Evolutionary conservation across 163 green algal genomes (phyloP), one percentile per base, ranked within the genome.

Genomic region (Scenedesmus sp.): DNA sequence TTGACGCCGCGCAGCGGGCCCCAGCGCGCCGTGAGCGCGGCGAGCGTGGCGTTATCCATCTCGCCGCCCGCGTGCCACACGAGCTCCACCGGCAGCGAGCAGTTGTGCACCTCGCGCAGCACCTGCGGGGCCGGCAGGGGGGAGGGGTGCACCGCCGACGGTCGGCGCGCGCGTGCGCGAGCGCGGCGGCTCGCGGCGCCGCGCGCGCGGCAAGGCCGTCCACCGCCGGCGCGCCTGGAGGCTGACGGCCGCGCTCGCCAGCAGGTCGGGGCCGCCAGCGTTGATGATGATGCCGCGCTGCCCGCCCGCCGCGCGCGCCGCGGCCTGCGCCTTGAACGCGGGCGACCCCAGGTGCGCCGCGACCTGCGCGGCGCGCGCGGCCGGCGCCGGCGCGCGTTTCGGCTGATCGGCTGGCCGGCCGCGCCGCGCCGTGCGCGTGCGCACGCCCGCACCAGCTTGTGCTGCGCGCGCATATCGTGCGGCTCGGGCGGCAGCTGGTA

Each of bases 11-110:
- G 36, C 5, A 89, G 42, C 14, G 84, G 84, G 0, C 33, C 74
- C 20, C 77, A 89, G 3, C 63, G 56, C 3, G 17, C 15, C 42
- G 74, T 11, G 13, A 89, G 22, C 15, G 67, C 63, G 20, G 42
- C 50, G 31, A 82, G 81, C 18, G 84, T 89, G 3, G n/a, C 17
- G 0, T 15, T 9, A 15, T 89, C 85, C 85, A 89, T 89, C 64
- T 89, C 85, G 4, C 7, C 7, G 0, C 57, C 20, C 34, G 44
- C 54, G 39, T 88, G 83, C 85, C 85, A 89, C 33, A 80, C 79
- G 42, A 89, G 74, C 79, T 89, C 85, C 2, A 89, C 71, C 4
- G 85, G 85, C 64, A 88, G 60, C 1, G 0, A 74, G 60, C 78
- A 85, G 22, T 64, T 54, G 22, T 75, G 69, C 36, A 74, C 36